Percentiles rank a stretch among this genome's conserved stretches.
These are phyloP conservation scores for Penicillium hesseltinei DNA, from an alignment of 2,329 filamentous ascomycete species.

Conservation along the genomic window DNA sequence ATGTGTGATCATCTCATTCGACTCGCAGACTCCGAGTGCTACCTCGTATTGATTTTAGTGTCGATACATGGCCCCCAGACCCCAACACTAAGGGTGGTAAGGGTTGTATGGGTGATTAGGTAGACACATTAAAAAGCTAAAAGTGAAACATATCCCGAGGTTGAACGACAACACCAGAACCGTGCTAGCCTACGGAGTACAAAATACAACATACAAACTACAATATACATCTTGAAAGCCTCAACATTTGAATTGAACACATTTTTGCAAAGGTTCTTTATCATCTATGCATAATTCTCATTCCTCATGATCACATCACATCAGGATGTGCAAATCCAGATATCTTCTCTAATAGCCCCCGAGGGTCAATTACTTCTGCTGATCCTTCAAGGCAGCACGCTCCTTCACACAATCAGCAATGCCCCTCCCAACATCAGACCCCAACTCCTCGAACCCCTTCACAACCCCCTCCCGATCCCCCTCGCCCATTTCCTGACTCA, in stretches of 20 bases:
- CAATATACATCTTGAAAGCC: neutral
- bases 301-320: neutral
- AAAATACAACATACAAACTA: neutral
- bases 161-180: neutral
- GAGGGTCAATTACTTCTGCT: neutral
- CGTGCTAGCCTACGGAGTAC: neutral
- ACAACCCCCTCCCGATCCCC: conserved; percentile 42
- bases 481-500: conserved; percentile 59
- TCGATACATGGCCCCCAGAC: neutral
- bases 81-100: too few species aligned
- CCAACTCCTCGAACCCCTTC: conserved; percentile 45
- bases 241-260: neutral
- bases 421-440: conserved; percentile 38
- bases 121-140: too few species aligned
- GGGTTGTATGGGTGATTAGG: too few species aligned
- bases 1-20: conserved; percentile 3
- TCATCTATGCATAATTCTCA: neutral
- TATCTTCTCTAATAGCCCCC: too few species aligned
- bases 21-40: neutral
- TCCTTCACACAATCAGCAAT: conserved; percentile 25
- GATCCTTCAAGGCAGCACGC: conserved; percentile 2
- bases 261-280: neutral
- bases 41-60: neutral
- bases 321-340: neutral
- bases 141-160: too few species aligned